Evolutionary conservation across 257 asterid species (phyloP).

Genomic region (Ilex aquifolium): DNA sequence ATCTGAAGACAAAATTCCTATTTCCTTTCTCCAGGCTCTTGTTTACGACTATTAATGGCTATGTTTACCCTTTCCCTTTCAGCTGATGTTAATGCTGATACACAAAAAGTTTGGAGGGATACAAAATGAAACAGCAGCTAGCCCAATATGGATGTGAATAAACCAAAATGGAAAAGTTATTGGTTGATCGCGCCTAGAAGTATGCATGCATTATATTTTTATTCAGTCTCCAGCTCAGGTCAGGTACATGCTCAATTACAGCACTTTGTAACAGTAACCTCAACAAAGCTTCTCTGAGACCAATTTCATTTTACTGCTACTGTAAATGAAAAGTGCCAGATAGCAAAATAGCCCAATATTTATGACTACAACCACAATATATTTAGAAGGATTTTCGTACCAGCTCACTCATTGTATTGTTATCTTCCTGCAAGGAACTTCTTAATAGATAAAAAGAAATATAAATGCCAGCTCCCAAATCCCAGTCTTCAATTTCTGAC

Average conservation of each 20-base stretch:
- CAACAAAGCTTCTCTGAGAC: neutral
- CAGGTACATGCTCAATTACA: neutral
- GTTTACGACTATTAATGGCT: no score
- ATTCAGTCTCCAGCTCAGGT: no score
- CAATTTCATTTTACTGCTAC: neutral
- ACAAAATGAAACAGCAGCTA: no score
- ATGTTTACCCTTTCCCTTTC: no score
- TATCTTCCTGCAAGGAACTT: constrained; percentile 63
- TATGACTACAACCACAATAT: neutral
- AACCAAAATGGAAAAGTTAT: no score
- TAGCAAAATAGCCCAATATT: neutral
- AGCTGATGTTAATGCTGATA: no score
- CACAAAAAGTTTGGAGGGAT: no score
- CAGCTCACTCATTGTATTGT: constrained; percentile 50
- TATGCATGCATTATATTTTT: no score
- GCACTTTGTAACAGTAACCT: neutral
- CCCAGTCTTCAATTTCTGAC: constrained; percentile 93
- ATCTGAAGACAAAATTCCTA: no score
- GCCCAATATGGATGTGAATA: no score
- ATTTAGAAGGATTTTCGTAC: constrained; percentile 27
- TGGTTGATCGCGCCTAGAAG: no score
- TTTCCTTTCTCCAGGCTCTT: no score
- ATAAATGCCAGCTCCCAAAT: constrained; percentile 91
- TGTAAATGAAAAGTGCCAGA: neutral
- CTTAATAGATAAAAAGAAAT: constrained; percentile 59